Evolutionary conservation across 768 basidiomycete species (phyloP).

Genomic region (Leccinum aurantiacum): DNA sequence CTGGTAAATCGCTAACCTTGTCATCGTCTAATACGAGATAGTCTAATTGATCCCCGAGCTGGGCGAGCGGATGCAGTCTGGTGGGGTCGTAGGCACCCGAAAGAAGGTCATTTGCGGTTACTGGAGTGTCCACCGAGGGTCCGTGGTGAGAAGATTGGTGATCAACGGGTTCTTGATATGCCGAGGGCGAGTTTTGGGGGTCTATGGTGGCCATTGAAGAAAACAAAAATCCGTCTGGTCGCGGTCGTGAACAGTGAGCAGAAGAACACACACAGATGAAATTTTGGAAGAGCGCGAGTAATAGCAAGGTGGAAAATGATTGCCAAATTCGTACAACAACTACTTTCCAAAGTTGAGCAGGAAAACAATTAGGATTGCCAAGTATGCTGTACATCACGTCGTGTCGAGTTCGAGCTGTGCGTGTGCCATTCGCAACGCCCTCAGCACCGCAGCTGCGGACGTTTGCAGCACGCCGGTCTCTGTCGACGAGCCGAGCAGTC

Average conservation of each 20-base stretch:
- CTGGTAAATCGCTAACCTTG: conserved; percentile 88
- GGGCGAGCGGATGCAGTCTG: conserved; percentile 91
- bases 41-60: conserved; percentile 90
- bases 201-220: conserved; percentile 32
- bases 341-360: conserved; percentile 18
- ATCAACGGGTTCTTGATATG: conserved; percentile 48
- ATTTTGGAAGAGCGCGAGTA: conserved; percentile 32
- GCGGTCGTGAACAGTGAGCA: conserved; percentile 20
- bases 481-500: conserved; percentile 27
- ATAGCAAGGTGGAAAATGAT: conserved; percentile 18
- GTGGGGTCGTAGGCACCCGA: conserved; percentile 87
- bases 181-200: conserved; percentile 29
- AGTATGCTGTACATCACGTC: conserved; percentile 19
- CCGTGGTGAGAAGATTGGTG: conserved; percentile 44
- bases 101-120: conserved; percentile 86
- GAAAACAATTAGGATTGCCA: conserved; percentile 31
- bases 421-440: conserved; percentile 21
- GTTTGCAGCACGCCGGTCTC: conserved; percentile 18
- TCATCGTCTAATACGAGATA: conserved; percentile 96
- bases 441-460: conserved; percentile 25
- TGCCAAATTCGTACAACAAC: conserved; percentile 9
- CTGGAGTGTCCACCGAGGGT: conserved; percentile 51
- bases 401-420: conserved; percentile 5
- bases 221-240: conserved; percentile 15
- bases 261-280: conserved; percentile 20